Evolutionary conservation across 2,329 filamentous ascomycete species (phyloP), one percentile per base, ranked within the genome.

Genomic region (Lachnellula suecica): DNA sequence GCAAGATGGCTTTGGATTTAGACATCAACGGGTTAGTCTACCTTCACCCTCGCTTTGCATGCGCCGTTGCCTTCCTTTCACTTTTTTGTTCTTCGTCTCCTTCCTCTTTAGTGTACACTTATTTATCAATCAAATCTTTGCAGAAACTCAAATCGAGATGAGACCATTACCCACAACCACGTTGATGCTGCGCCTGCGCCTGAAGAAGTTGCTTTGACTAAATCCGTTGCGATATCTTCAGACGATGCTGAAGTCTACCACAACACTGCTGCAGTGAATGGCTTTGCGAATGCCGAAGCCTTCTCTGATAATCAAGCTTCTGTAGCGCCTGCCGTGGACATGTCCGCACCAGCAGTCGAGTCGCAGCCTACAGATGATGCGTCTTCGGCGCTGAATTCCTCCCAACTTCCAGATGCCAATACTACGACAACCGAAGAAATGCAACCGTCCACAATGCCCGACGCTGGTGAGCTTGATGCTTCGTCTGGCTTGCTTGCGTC

Each of bases 21-120:
- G 73, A 78, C 41, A 71, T 79, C 63, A 82, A 84, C 66, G 81
- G 81, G 83, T 85, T 73, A 79, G 82, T 80, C 65, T 66, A 59
- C 63, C 63, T 66, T 62, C 62, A n/a, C 55, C 53, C 63, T 63
- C 42, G 17, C 15, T 61, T 59, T 49, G 56, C 49, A 53, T 59
- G 52, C 19, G 13, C 15, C n/a, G 41, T 38, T 47, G 22, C 37
- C 50, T 42, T 25, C 13, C 40, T 24, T 24, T 25, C 20, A n/a
- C 22, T 43, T 23, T 60, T 63, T 47, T 37, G 55, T 50, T 56
- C 59, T 46, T 64, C 60, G 9, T 59, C 59, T 49, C 58, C 59
- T 47, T 63, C 45, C 56, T 59, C 44, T 65, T 61, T 42, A 61
- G 60, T 47, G 61, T 62, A 61, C 50, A 56, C 58, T 59, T 66